These are phyloP conservation scores for Saccharomycopsis sp. DNA, from an alignment of 805 yeast genomes.

Conservation along the genomic window DNA sequence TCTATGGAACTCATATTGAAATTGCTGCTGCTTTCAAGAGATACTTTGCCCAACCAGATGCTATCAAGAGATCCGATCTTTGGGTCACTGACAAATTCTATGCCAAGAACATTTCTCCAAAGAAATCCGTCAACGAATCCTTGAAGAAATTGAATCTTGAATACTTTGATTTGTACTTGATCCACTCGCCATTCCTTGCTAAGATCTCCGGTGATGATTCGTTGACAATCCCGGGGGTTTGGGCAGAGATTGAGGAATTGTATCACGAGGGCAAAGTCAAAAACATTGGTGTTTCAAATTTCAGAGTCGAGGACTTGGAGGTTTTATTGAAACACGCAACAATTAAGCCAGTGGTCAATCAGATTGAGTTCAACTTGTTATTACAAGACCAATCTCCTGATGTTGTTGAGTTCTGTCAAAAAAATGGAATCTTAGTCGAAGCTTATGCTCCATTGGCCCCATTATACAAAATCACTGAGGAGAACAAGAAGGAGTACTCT, in stretches of 20 bases:
- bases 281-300: conserved; percentile 67
- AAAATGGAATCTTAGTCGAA: conserved; percentile 43
- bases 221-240: conserved; percentile 44
- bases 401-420: conserved; percentile 39
- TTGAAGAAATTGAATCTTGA: conserved; percentile 41
- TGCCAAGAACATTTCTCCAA: conserved; percentile 35
- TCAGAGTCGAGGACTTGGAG: conserved; percentile 44
- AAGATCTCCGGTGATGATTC: conserved; percentile 35
- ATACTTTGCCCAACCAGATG: conserved; percentile 25
- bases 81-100: conserved; percentile 57
- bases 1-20: conserved; percentile 52
- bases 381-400: conserved; percentile 60
- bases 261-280: conserved; percentile 50
- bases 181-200: conserved; percentile 56
- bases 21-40: conserved; percentile 44
- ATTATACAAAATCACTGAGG: conserved; percentile 39
- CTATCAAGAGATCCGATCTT: conserved; percentile 36
- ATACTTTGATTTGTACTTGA: conserved; percentile 53
- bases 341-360: conserved; percentile 52
- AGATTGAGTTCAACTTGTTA: conserved; percentile 64
- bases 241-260: conserved; percentile 51
- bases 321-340: conserved; percentile 35
- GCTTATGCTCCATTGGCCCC: conserved; percentile 65
- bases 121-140: conserved; percentile 38
- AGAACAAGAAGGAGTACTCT: conserved; percentile 31